Base-by-base conservation (phyloP, 2,329 filamentous ascomycete species). In the Colletotrichum tamarilloi region DNA sequence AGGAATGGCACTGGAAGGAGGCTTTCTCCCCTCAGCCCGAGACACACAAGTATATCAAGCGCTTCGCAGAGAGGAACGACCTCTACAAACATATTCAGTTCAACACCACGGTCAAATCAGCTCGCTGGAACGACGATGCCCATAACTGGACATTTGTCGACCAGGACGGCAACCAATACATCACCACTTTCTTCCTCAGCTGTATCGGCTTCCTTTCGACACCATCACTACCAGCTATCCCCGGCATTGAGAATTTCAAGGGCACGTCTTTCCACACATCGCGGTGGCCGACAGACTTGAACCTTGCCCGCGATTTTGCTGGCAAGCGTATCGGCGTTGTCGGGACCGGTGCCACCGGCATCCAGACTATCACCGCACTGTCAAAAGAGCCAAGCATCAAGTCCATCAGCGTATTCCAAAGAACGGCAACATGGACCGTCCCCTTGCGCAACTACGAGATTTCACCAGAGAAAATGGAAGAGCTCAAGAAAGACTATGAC, bases 391-490 rank as follows among this genome's bases (percentile, higher is more conserved):
- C 80, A 2, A 77, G 73, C 3, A 77, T 83, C n/a, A 79, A 81
- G 49, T 82, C 80, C 5, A 68, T 83, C 12, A 81, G 76, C 1
- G 77, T 80, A 0, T 81, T 81, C 32, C 80, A 81, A 22, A 75
- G 80, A 2, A 80, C 77, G 0, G 73, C 79, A 9, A 79, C 76
- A 35, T 90, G 84, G 81, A 79, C 80, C 0, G 80, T 87, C 4
- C 81, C 81, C 24, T 73, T 76, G 26, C 84, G 85, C 9, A 81
- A 77, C 26, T 80, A 86, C 46, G 75, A 78, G 4, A 78, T 80
- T 16, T 49, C 42, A 8, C 63, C 78, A 1, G 88, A 84, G 0
- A 83, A 88, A 46, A 79, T 79, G 0, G 79, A 12, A 78, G 83
- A 65, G 88, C 83, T 81, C 9, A 52, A 59, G 76, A 74, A 65